Base-by-base conservation (phyloP, 768 basidiomycete genomes). In the Macrocybe gigantea region DNA sequence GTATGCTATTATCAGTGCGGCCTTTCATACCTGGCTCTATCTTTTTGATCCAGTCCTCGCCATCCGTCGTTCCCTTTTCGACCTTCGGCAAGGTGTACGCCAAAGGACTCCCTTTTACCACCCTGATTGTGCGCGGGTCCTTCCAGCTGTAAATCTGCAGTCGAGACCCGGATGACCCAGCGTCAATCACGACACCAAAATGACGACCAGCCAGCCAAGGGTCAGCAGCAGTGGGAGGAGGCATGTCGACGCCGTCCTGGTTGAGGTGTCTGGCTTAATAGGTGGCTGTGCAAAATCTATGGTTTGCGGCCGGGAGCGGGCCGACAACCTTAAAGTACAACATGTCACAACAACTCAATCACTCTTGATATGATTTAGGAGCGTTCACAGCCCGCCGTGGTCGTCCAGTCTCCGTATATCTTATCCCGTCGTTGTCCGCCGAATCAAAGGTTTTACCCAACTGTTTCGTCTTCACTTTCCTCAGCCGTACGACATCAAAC, bases 141-240 rank as follows among this genome's bases (percentile, higher is more conserved):
- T 79, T 79, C 96, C 95, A 99, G 64, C 90, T 93, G 70, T 99
- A 98, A 56, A 98, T 92, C 64, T 97, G 94, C 33, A 97, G 72
- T 46, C 96, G 74, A 5, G 95, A 97, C 30, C 96, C 96, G 15
- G 93, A 97, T 63, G 93, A 96, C 51, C 96, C 96, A 61, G 96
- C 96, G 73, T 99, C 96, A 65, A 99, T 91, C 53, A 98, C 93
- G 50, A 98, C 79, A 50, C 91, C 93, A 66, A 92, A 95, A 57
- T 85, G 82, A 55, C 92, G 83, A 47, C 81, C 82, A 50, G 77
- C 68, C 48, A 88, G 77, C 90, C 90, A 93, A 52, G 83, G 67
- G 61, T 90, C 80, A 55, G 73, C 73, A 45, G 70, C 78, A 49
- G 76, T 79, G 50, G 86, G 83, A 42, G 90, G 86, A 39, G 88